Conservation (phyloP, 208 protist species). For the Plasmodiophora brassicae region DNA sequence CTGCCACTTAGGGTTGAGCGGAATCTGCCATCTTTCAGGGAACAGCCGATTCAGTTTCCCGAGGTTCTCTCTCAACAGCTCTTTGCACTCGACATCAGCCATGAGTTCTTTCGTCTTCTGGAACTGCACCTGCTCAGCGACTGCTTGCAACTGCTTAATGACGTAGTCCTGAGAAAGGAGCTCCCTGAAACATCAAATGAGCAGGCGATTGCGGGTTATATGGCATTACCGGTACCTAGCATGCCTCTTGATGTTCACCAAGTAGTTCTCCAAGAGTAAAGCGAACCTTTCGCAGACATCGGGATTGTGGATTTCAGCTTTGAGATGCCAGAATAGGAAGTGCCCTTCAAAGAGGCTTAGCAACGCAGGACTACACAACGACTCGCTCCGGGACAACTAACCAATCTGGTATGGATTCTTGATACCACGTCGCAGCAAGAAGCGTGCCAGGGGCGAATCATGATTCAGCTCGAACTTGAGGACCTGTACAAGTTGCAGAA, state of each 20-base stretch:
- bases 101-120: constrained; percentile 31
- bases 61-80: not conserved
- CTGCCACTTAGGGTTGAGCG: constrained; percentile 31
- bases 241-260: constrained; percentile 20
- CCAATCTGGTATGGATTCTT: constrained; percentile 64
- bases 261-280: not conserved
- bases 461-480: constrained; percentile 75
- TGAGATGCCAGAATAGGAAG: constrained; percentile 74
- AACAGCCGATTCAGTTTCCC: not conserved
- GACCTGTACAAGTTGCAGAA: constrained; percentile 59
- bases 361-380: not conserved
- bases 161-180: not conserved
- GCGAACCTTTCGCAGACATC: constrained; percentile 34
- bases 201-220: too few relatives aligned
- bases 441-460: constrained; percentile 62
- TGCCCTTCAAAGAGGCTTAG: constrained; percentile 54
- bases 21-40: constrained; percentile 8
- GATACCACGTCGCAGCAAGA: constrained; percentile 66
- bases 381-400: not conserved
- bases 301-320: constrained; percentile 62
- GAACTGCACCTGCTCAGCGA: constrained; percentile 29
- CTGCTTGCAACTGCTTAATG: constrained; percentile 2
- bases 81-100: not conserved
- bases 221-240: not conserved
- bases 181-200: too few relatives aligned